Conservation (phyloP, 2,329 filamentous ascomycete genomes). For the Colletotrichum chlorophyti region DNA sequence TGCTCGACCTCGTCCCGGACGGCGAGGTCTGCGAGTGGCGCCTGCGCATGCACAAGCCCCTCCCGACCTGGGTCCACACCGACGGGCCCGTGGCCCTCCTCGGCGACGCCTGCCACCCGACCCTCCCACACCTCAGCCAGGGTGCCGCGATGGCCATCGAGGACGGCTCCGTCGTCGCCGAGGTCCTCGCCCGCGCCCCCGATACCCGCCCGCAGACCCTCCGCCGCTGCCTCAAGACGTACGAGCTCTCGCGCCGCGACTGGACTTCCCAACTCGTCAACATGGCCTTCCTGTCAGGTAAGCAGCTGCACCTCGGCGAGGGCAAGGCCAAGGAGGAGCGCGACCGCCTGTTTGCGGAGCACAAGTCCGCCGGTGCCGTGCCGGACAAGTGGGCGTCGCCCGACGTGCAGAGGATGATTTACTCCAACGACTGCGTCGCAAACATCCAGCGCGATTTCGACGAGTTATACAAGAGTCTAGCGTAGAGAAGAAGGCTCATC, state of each 20-base stretch:
- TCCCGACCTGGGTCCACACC: slow-evolving; percentile 62
- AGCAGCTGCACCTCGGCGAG: slow-evolving; percentile 64
- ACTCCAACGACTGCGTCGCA: slow-evolving; percentile 66
- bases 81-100: slow-evolving; percentile 60
- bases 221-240: slow-evolving; percentile 58
- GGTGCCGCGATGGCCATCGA: slow-evolving; percentile 74
- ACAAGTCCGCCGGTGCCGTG: slow-evolving; percentile 56
- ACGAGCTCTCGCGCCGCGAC: slow-evolving; percentile 63
- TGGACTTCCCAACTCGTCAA: slow-evolving; percentile 60
- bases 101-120: slow-evolving; percentile 73
- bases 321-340: slow-evolving; percentile 65
- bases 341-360: slow-evolving; percentile 61
- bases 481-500: slow-evolving; percentile 18
- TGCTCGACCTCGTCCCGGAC: slow-evolving; percentile 67
- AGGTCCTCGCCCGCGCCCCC: slow-evolving; percentile 52
- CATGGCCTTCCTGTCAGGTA: slow-evolving; percentile 57
- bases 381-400: slow-evolving; percentile 76
- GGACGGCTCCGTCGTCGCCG: slow-evolving; percentile 67
- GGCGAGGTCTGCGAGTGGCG: slow-evolving; percentile 71
- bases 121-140: slow-evolving; percentile 71
- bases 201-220: slow-evolving; percentile 45
- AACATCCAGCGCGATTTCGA: slow-evolving; percentile 61
- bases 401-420: slow-evolving; percentile 72
- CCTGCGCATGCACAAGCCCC: slow-evolving; percentile 62
- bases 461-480: slow-evolving; percentile 47